These are phyloP conservation scores for Sclerotinia minor DNA, from an alignment of 2,329 filamentous ascomycete species.

Conservation along the genomic window DNA sequence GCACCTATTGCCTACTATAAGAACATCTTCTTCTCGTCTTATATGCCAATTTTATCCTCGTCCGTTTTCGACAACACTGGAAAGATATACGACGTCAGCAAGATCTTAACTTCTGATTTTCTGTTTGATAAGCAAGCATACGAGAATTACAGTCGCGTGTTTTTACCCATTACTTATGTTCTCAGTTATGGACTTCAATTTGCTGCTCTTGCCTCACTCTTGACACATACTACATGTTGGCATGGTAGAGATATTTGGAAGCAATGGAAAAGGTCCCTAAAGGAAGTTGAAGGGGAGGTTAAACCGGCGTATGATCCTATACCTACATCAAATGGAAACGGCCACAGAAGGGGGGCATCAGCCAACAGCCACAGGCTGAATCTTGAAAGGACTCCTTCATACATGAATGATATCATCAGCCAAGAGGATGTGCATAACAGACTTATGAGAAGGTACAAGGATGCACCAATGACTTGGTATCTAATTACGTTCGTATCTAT, in stretches of 20 bases:
- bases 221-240: constrained; percentile 82
- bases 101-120: constrained; percentile 75
- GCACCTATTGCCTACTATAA: constrained; percentile 79
- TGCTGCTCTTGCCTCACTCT: constrained; percentile 73
- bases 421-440: constrained; percentile 82
- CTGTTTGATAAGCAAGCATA: constrained; percentile 77
- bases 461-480: constrained; percentile 83
- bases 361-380: constrained; percentile 25
- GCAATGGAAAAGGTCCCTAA: constrained; percentile 70
- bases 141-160: constrained; percentile 78
- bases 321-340: constrained; percentile 24
- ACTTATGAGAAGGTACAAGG: constrained; percentile 78
- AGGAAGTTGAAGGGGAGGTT: constrained; percentile 57
- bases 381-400: constrained; percentile 45
- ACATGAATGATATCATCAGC: constrained; percentile 56
- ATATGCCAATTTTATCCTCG: constrained; percentile 82
- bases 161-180: constrained; percentile 83
- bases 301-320: constrained; percentile 57
- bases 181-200: constrained; percentile 86
- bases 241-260: constrained; percentile 79
- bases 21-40: constrained; percentile 77
- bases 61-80: constrained; percentile 85
- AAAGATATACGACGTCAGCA: constrained; percentile 76
- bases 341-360: constrained; percentile 19
- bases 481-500: constrained; percentile 72